phyloP scores from a whole-genome alignment of 352 stramenopile species.

The Phytophthora uliginosa region DNA sequence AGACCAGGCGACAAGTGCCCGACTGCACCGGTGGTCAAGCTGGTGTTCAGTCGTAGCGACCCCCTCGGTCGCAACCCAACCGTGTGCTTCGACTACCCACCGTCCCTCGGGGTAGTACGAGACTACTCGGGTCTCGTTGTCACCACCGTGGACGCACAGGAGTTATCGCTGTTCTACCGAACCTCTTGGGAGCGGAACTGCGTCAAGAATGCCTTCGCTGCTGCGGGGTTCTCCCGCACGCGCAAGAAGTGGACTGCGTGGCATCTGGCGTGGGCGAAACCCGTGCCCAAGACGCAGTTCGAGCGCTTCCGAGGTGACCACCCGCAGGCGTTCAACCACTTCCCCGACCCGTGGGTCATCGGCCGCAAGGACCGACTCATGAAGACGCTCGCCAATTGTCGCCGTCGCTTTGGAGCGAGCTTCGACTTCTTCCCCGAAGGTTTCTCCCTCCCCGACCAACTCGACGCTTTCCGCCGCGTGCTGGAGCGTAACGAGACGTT shows the following conservation, averaged over 20 bases:
- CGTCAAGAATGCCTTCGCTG: slow-evolving; percentile 92
- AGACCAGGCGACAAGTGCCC: slow-evolving; percentile 48
- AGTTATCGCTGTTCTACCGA: slow-evolving; percentile 75
- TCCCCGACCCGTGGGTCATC: slow-evolving; percentile 92
- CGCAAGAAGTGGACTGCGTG: slow-evolving; percentile 67
- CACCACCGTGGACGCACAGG: slow-evolving; percentile 49
- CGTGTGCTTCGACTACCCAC: slow-evolving; percentile 93
- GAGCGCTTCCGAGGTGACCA: slow-evolving; percentile 55
- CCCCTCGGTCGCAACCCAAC: slow-evolving; percentile 61
- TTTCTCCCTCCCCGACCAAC: slow-evolving; percentile 85
- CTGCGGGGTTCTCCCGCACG: slow-evolving; percentile 75
- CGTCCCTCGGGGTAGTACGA: slow-evolving; percentile 64
- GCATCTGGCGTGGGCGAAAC: slow-evolving; percentile 79
- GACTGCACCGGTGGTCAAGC: slow-evolving; percentile 49
- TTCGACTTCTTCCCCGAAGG: slow-evolving; percentile 90
- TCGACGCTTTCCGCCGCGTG: slow-evolving; percentile 63
- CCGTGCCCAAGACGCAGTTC: slow-evolving; percentile 73
- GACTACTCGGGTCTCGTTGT: slow-evolving; percentile 43
- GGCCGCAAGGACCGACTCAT: slow-evolving; percentile 91
- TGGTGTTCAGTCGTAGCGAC: slow-evolving; percentile 65
- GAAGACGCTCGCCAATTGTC: slow-evolving; percentile 73
- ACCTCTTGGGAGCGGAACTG: slow-evolving; percentile 94
- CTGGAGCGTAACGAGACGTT: slow-evolving; percentile 53
- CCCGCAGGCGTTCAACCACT: slow-evolving; percentile 89
- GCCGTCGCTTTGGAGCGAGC: slow-evolving; percentile 61